Percentiles rank a stretch among this genome's conserved stretches.
Conservation (phyloP, 2,329 filamentous ascomycete genomes). For the Calonectria honghensis region DNA sequence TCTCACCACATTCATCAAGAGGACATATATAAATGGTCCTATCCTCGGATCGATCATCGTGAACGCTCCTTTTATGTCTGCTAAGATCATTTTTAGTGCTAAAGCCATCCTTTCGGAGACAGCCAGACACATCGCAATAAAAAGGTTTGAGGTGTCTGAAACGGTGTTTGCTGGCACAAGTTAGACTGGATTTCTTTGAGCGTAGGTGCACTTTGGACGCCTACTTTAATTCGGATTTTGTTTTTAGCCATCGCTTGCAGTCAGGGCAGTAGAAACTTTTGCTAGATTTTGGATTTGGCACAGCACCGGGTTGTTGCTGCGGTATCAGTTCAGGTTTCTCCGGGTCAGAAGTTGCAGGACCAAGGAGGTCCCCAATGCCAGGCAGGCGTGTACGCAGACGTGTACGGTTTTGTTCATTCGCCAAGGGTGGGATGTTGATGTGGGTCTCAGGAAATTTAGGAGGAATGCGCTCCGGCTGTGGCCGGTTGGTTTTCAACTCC, state of each 20-base stretch:
- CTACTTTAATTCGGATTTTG: conserved; percentile 74
- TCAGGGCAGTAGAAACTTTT: conserved; percentile 59
- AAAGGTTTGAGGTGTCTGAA: conserved; percentile 81
- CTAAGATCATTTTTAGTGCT: conserved; percentile 87
- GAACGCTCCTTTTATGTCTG: conserved; percentile 84
- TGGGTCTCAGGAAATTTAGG: background rate
- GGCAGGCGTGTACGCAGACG: background rate
- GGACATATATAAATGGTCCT: conserved; percentile 54
- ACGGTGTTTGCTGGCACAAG: conserved; percentile 79
- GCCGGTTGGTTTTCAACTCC: background rate
- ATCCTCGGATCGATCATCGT: conserved; percentile 67
- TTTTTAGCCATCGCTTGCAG: conserved; percentile 67
- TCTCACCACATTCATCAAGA: conserved; percentile 51
- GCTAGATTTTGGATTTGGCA: conserved; percentile 39
- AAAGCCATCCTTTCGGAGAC: conserved; percentile 80
- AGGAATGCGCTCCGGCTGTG: background rate
- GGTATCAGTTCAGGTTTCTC: conserved; percentile 46
- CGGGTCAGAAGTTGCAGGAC: conserved; percentile 58
- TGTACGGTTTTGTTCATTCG: background rate
- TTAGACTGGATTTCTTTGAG: conserved; percentile 43
- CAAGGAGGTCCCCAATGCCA: background rate
- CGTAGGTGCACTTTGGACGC: background rate
- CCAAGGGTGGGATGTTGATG: background rate
- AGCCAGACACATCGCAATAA: conserved; percentile 75
- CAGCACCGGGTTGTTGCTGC: conserved; percentile 1